phyloP scores from a whole-genome alignment of 192 early-diverging fungal species.

The Coemansia sp. region DNA sequence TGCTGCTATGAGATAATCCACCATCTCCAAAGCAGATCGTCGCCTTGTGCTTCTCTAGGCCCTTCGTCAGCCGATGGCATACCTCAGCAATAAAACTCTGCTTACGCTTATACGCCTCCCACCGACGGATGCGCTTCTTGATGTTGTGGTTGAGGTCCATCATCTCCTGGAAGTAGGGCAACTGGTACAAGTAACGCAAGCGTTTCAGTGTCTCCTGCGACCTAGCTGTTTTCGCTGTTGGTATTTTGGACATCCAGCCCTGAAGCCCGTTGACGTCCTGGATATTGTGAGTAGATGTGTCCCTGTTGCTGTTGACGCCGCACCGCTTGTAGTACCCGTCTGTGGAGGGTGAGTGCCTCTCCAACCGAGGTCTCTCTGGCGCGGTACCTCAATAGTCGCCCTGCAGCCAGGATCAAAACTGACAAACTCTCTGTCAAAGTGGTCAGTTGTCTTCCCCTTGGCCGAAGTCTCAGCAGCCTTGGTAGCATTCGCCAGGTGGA shows the following conservation, averaged over 20 bases:
- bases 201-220: too few species aligned
- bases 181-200: neutral
- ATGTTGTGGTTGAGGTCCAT: neutral
- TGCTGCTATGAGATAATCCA: neutral
- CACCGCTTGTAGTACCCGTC: too few species aligned
- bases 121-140: too few species aligned
- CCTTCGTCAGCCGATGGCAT: neutral
- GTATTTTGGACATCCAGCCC: too few species aligned
- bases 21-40: neutral
- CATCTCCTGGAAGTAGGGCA: neutral
- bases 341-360: too few species aligned
- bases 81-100: neutral
- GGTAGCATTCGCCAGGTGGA: too few species aligned
- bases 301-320: too few species aligned
- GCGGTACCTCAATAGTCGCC: neutral
- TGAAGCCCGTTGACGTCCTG: too few species aligned
- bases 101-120: neutral
- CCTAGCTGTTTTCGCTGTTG: too few species aligned
- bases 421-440: neutral
- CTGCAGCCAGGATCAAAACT: neutral
- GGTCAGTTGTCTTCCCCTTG: neutral
- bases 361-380: neutral
- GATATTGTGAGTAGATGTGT: too few species aligned
- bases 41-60: neutral
- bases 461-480: too few species aligned